Evolutionary conservation across 345 rosid species (phyloP).

Genomic region (Eucalyptus brandiana): DNA sequence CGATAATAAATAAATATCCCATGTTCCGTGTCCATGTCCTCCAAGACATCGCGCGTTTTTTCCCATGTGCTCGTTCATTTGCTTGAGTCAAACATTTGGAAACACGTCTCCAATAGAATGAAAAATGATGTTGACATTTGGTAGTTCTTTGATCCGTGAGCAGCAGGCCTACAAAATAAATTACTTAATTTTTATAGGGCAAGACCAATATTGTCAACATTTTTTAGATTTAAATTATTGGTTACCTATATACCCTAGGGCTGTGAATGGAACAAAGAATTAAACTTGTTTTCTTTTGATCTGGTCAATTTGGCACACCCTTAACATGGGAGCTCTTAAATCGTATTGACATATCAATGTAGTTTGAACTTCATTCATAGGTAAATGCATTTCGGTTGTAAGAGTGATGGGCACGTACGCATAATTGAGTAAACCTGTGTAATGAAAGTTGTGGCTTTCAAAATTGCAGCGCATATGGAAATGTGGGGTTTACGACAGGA

Average conservation of each 20-base stretch:
- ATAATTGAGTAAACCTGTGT: neutral
- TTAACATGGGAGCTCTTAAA: neutral
- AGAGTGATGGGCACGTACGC: neutral
- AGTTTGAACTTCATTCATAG: neutral
- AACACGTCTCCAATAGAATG: neutral
- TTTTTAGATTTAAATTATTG: neutral
- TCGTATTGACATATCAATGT: neutral
- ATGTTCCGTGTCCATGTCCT: neutral
- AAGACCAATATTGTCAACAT: neutral
- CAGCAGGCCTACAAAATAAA: neutral
- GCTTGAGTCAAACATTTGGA: neutral
- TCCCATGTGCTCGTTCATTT: neutral
- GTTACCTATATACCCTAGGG: neutral
- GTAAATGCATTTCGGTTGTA: neutral
- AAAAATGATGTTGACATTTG: neutral
- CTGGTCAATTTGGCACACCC: neutral
- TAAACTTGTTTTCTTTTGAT: neutral
- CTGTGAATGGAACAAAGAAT: neutral
- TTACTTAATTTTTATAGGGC: neutral
- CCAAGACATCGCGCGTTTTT: neutral
- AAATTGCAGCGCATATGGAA: conserved; percentile 20
- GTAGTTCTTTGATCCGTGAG: neutral
- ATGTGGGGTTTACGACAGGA: conserved; percentile 29
- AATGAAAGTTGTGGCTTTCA: neutral
- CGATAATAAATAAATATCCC: neutral